These are phyloP conservation scores for Lepidium africanum DNA, from an alignment of 345 rosid genomes.

Conservation along the genomic window DNA sequence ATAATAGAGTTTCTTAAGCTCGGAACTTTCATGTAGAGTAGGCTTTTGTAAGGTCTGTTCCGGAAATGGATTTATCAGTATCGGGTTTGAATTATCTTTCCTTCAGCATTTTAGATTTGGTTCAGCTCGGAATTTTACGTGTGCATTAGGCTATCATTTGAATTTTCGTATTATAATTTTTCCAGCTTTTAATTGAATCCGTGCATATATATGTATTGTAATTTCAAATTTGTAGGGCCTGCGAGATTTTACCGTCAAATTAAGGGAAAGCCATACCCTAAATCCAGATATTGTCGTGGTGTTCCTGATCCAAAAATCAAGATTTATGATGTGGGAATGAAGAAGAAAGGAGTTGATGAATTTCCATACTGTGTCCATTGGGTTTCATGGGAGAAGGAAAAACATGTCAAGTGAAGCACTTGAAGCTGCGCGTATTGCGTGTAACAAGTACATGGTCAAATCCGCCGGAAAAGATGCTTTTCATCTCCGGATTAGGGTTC, in stretches of 20 bases:
- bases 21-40: not conserved
- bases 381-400: conserved; percentile 55
- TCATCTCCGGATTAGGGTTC: conserved; percentile 49
- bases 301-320: conserved; percentile 50
- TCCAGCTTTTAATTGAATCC: not conserved
- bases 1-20: not conserved
- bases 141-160: conserved; percentile 6
- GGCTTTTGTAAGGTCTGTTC: not conserved
- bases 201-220: not conserved
- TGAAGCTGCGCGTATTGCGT: conserved; percentile 53
- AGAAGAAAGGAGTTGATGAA: conserved; percentile 49
- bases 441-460: conserved; percentile 52
- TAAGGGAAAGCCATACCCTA: conserved; percentile 54
- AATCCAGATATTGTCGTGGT: conserved; percentile 47
- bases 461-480: conserved; percentile 52
- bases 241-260: conserved; percentile 43
- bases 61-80: no score
- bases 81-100: not conserved
- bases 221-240: conserved; percentile 8
- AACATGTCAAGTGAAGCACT: conserved; percentile 55
- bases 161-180: no score
- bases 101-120: not conserved
- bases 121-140: not conserved
- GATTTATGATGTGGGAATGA: conserved; percentile 59
- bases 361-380: conserved; percentile 52